Base-by-base conservation (phyloP, 2,329 filamentous ascomycete genomes). In the Epichloe typhina region DNA sequence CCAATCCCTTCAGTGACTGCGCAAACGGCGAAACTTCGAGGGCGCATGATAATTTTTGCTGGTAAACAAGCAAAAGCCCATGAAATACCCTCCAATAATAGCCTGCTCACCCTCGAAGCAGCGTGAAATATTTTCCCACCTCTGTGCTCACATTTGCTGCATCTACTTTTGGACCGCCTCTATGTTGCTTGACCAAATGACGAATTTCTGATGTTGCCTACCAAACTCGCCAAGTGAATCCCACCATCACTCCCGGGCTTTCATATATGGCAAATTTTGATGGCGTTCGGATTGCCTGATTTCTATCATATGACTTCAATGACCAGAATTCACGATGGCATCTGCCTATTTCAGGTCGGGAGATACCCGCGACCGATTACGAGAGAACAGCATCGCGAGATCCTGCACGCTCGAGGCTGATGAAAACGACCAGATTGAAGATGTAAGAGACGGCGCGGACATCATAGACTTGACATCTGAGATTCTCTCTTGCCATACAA, bases 341-440 rank as follows among this genome's bases (percentile, higher is more conserved):
- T 6, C 11, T 35, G 21, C 15, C 15, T n/a, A 11, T 7, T 12
- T 36, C n/a, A 31, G 26, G 17, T 8, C 6, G 6, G 38, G 17
- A 2, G 31, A 23, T 17, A 35, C 15, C 12, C n/a, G 8, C 8
- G 38, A 17, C 12, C 11, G 15, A 44, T 15, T 2, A 21, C 40
- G 46, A 23, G 37, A 23, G 8, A 50, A 33, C 42, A 52, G 51
- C 33, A 13, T 13, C 21, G 44, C 49, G 9, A 50, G 49, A 17
- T 60, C 62, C 1, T 52, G 54, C 12, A 66, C 64, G 3, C 37
- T 66, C 6, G 50, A 47, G n/a, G 44, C 44, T 2, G 48, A 53
- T 5, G 49, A 51, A 5, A 40, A 49, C 1, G 19, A 48, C 5
- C 44, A 36, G 6, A 13, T 4, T 50, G 50, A 37, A 36, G n/a